phyloP scores from a whole-genome alignment of 2,329 filamentous ascomycete species.

The Cucurbitaria berberidis region DNA sequence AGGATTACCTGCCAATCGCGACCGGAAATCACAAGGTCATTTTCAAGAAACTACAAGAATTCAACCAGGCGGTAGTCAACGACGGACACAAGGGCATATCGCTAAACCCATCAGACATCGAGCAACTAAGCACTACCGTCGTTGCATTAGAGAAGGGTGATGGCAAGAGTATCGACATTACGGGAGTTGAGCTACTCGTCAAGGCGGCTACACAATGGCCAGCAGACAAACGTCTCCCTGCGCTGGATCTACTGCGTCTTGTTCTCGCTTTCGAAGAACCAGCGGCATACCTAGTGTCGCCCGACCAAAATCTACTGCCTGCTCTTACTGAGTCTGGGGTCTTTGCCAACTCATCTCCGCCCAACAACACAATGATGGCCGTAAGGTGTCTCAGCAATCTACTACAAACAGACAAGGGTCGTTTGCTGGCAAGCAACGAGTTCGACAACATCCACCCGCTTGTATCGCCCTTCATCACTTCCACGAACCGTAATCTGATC shows the following conservation, averaged over 20 bases:
- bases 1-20: constrained; percentile 77
- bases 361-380: constrained; percentile 88
- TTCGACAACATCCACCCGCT: constrained; percentile 68
- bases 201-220: constrained; percentile 82
- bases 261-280: constrained; percentile 71
- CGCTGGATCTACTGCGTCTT: constrained; percentile 86
- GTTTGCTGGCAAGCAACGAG: constrained; percentile 60
- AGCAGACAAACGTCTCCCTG: constrained; percentile 77
- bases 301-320: constrained; percentile 64
- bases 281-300: constrained; percentile 64
- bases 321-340: constrained; percentile 64
- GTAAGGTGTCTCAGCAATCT: constrained; percentile 82
- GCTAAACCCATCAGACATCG: constrained; percentile 74
- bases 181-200: constrained; percentile 68
- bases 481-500: constrained; percentile 75
- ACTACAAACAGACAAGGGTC: constrained; percentile 76
- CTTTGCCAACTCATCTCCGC: constrained; percentile 64
- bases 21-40: constrained; percentile 74
- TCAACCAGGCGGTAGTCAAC: constrained; percentile 75
- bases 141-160: constrained; percentile 65
- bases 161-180: constrained; percentile 49
- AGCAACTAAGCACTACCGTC: constrained; percentile 66
- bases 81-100: constrained; percentile 75
- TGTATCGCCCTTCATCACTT: constrained; percentile 65
- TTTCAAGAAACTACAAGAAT: constrained; percentile 74